Conservation (phyloP, 225 moss, liverwort and hornwort genomes). For the Thuidium tamariscinum region DNA sequence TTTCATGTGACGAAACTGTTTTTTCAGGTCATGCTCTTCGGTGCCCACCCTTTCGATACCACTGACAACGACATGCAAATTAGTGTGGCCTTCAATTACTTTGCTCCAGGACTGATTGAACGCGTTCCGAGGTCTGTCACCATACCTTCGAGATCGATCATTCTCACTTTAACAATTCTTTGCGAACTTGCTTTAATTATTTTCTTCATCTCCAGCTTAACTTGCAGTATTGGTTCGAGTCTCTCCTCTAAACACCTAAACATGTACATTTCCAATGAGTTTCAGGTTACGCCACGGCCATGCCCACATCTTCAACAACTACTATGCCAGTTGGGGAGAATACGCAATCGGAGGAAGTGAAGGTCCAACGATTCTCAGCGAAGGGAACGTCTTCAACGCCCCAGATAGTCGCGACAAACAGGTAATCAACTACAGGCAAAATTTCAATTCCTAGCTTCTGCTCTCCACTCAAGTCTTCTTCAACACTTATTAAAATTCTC, state of each 20-base stretch:
- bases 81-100: conserved; percentile 31
- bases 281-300: conserved; percentile 10
- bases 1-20: not conserved
- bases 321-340: conserved; percentile 16
- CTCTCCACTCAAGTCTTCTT: too few species aligned
- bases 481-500: too few species aligned
- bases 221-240: not conserved
- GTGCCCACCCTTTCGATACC: conserved; percentile 12
- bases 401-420: not conserved
- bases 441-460: not conserved
- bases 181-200: not conserved
- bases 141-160: not conserved
- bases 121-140: conserved; percentile 18
- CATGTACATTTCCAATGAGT: not conserved
- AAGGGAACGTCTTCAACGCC: conserved; percentile 20
- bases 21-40: conserved; percentile 25
- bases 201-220: not conserved
- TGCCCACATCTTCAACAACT: conserved; percentile 26
- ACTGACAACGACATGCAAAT: conserved; percentile 18
- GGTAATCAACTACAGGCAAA: not conserved
- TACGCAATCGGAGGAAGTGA: conserved; percentile 36
- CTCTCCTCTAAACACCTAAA: not conserved
- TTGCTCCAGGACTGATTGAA: conserved; percentile 22
- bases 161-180: not conserved
- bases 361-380: conserved; percentile 20